Evolutionary conservation across 2,329 filamentous ascomycete species (phyloP).

Genomic region (Aureobasidium leucospermi): DNA sequence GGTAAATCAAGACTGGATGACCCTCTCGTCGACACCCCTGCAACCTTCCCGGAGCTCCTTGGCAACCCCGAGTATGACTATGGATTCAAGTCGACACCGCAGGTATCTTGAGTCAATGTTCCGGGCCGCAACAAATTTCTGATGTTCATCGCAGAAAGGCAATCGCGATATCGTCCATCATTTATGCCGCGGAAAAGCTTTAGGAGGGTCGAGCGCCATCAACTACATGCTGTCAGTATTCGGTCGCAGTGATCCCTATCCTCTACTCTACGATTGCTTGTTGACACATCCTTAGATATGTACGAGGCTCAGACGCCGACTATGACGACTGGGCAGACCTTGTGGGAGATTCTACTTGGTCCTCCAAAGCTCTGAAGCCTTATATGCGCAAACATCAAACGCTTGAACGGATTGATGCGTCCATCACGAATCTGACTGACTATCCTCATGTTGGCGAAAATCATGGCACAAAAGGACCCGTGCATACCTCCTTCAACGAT

Average conservation of each 20-base stretch:
- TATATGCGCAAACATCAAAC: conserved; percentile 37
- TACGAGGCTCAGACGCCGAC: conserved; percentile 37
- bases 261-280: neutral
- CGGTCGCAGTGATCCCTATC: neutral
- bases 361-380: conserved; percentile 39
- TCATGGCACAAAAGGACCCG: conserved; percentile 29
- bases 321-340: conserved; percentile 41
- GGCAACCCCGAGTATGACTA: conserved; percentile 21
- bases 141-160: neutral
- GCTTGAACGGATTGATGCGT: conserved; percentile 26
- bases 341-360: conserved; percentile 38
- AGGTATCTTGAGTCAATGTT: neutral
- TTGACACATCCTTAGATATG: conserved; percentile 25
- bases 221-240: conserved; percentile 23
- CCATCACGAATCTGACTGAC: conserved; percentile 22
- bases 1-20: conserved; percentile 18
- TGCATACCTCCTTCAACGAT: conserved; percentile 31
- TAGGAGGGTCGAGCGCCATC: conserved; percentile 33
- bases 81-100: conserved; percentile 17
- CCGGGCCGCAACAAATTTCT: neutral
- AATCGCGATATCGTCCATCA: conserved; percentile 18
- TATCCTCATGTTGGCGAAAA: conserved; percentile 28
- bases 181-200: conserved; percentile 26
- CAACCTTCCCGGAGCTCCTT: conserved; percentile 15
- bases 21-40: conserved; percentile 21